phyloP scores from a whole-genome alignment of 164 flowering plant genomes.

The Paratinospora sagittata region DNA sequence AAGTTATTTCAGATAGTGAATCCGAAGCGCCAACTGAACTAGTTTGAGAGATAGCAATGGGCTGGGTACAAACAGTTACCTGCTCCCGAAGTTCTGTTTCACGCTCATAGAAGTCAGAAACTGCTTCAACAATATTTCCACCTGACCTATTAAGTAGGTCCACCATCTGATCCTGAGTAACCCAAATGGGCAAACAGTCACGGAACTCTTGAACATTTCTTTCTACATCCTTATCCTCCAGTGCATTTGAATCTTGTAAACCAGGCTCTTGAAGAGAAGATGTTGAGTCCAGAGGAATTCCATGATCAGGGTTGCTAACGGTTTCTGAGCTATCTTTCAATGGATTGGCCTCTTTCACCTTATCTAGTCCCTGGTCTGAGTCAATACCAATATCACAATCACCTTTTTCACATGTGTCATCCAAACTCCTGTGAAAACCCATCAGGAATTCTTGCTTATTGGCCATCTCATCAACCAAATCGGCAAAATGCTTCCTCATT shows the following conservation, averaged over 20 bases:
- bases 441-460: slow-evolving; percentile 65
- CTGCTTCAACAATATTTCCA: slow-evolving; percentile 62
- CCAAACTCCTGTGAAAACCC: slow-evolving; percentile 40
- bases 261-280: slow-evolving; percentile 15
- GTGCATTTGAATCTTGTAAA: slow-evolving; percentile 15
- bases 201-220: slow-evolving; percentile 36
- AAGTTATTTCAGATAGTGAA: slow-evolving; percentile 15
- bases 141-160: slow-evolving; percentile 44
- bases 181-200: slow-evolving; percentile 78
- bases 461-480: slow-evolving; percentile 84
- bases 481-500: slow-evolving; percentile 75
- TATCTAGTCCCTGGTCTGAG: slow-evolving; percentile 12
- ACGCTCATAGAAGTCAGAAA: slow-evolving; percentile 73
- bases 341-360: slow-evolving; percentile 20
- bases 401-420: slow-evolving; percentile 22
- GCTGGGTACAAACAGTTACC: slow-evolving; percentile 19
- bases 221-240: slow-evolving; percentile 33
- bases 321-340: slow-evolving; percentile 6
- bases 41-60: slow-evolving; percentile 22
- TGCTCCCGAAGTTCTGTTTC: slow-evolving; percentile 74
- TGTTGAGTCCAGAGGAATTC: not conserved
- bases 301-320: slow-evolving; percentile 9
- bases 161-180: slow-evolving; percentile 50
- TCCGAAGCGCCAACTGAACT: slow-evolving; percentile 16
- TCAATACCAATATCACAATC: slow-evolving; percentile 12